Conservation (phyloP, 108 stramenopile genomes). For the Skeletonema tropicum region DNA sequence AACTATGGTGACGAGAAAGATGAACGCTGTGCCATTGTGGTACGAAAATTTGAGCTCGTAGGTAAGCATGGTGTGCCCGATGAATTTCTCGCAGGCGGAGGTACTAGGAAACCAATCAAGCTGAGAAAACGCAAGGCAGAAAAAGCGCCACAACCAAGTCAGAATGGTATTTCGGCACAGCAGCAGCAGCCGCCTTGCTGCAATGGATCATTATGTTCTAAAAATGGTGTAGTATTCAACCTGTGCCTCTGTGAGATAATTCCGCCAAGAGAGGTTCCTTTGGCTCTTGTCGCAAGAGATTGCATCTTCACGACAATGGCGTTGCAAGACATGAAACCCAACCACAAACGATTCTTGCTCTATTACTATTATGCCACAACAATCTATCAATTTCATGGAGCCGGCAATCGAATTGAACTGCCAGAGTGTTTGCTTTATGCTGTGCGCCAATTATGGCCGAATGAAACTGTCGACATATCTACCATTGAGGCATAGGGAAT, state of each 20-base stretch:
- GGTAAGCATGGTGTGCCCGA: not conserved
- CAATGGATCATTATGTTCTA: not conserved
- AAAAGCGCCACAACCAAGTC: no score
- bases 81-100: not conserved
- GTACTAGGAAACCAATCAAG: no score
- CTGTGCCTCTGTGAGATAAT: not conserved
- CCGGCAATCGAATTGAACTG: conserved; percentile 2
- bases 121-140: no score
- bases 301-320: not conserved
- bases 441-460: not conserved
- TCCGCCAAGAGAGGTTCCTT: not conserved
- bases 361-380: conserved; percentile 19
- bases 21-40: not conserved
- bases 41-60: not conserved
- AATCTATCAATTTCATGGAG: conserved; percentile 8
- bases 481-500: not conserved
- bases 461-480: not conserved
- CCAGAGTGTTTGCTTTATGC: not conserved
- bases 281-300: not conserved
- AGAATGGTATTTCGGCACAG: no score
- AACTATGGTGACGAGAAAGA: not conserved
- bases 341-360: conserved; percentile 9
- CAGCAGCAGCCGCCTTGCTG: no score
- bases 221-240: not conserved
- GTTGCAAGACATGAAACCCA: not conserved